Evolutionary conservation across 1,284 basidiomycete species (phyloP), one percentile per base, ranked within the genome.

Genomic region (Pholiota adiposa): DNA sequence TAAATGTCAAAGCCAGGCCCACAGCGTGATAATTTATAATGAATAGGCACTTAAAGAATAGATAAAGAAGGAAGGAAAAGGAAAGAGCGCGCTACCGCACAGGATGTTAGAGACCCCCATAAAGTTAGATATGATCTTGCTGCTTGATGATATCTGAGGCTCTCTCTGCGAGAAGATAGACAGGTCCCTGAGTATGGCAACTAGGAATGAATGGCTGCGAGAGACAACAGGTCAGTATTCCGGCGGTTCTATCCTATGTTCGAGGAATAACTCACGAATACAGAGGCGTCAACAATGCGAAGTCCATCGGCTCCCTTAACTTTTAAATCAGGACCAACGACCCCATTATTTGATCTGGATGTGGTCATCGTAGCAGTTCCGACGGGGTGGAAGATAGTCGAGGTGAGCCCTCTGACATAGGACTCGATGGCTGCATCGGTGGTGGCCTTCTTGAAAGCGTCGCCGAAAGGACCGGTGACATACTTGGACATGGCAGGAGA

Each of bases 391-490:
- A 61, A 66, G 19, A 63, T 64, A 21, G 60, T 67, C 34, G 51
- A 58, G 1, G 63, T 29, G 25, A 51, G 29, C 25, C 51, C 54
- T 14, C 66, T 62, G 34, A 65, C 59, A 33, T 63, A 50, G 12
- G 59, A 38, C n/a, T 73, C 69, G n/a, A 81, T 72, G 48, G 70
- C 69, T 0, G 65, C 76, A 58, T 82, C 79, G 2, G 40, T 51
- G 18, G 41, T 34, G 23, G 73, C 74, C 8, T 64, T 69, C 7
- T 61, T 60, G 12, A 66, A 67, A 23, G 70, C 63, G 21, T 65
- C 66, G 43, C 71, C 66, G 40, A 62, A 63, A 3, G 72, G 67
- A n/a, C 60, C 73, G 46, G 66, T 70, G 53, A 78, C 62, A 49
- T 70, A 71, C 14, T 65, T 68, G 21, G 65, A 53, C 68, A 68